Percentiles rank a stretch among this genome's conserved stretches.
Conservation (phyloP, 805 yeast genomes). For the Citeromyces matritensis region DNA sequence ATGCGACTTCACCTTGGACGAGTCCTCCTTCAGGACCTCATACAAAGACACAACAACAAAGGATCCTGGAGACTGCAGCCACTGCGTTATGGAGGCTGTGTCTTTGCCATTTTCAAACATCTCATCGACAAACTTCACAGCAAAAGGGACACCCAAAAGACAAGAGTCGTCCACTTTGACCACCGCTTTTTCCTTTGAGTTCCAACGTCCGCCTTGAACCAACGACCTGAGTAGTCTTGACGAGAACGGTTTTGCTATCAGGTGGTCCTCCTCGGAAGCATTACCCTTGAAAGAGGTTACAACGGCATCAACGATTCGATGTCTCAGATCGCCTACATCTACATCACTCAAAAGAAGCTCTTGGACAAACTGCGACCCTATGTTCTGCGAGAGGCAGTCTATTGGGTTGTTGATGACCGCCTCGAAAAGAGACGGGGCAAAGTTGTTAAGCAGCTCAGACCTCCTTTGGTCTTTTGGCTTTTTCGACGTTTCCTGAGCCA, state of each 20-base stretch:
- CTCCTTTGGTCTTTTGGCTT: conserved; percentile 73
- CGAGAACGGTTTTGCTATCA: conserved; percentile 57
- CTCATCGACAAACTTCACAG: conserved; percentile 28
- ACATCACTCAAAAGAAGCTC: conserved; percentile 55
- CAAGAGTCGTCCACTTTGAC: conserved; percentile 24
- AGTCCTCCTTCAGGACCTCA: conserved; percentile 40
- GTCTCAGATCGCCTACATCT: conserved; percentile 23
- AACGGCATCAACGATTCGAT: conserved; percentile 37
- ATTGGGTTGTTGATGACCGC: conserved; percentile 33
- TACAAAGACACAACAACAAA: conserved; percentile 72
- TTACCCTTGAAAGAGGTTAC: conserved; percentile 52
- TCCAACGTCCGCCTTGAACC: conserved; percentile 80
- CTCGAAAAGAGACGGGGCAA: conserved; percentile 51
- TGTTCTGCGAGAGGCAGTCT: conserved; percentile 44
- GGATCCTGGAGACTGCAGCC: conserved; percentile 65
- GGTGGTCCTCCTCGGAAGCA: conserved; percentile 48
- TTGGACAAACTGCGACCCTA: conserved; percentile 73
- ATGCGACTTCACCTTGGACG: conserved; percentile 18
- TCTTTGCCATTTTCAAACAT: conserved; percentile 33
- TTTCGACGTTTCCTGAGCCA: conserved; percentile 62
- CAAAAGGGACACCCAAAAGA: conserved; percentile 46
- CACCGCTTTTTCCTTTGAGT: conserved; percentile 40
- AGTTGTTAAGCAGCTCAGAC: conserved; percentile 45
- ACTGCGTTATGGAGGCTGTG: conserved; percentile 32
- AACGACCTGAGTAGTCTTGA: conserved; percentile 61